These are phyloP conservation scores for Mycena epipterygia DNA, from an alignment of 768 basidiomycete genomes.

Conservation along the genomic window DNA sequence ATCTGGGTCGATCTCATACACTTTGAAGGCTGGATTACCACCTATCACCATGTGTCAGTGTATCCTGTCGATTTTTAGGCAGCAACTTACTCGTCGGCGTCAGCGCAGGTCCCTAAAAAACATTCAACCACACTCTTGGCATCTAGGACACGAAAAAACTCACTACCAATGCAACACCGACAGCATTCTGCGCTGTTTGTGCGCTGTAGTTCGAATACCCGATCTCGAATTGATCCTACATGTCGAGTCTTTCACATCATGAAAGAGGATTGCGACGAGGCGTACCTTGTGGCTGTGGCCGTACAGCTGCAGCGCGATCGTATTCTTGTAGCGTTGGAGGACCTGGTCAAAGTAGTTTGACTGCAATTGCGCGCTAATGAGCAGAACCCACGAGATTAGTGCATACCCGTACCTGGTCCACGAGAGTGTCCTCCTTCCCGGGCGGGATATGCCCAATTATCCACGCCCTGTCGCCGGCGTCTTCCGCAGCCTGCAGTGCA, in stretches of 20 bases:
- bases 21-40: conserved; percentile 54
- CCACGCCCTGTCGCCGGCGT: conserved; percentile 53
- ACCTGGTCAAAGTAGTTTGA: conserved; percentile 60
- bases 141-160: background rate
- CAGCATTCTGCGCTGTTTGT: conserved; percentile 46
- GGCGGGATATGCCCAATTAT: conserved; percentile 55
- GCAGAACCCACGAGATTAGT: background rate
- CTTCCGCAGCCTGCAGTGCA: conserved; percentile 55
- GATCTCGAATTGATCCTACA: conserved; percentile 56
- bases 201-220: conserved; percentile 53
- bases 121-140: background rate
- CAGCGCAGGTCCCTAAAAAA: conserved; percentile 46
- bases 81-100: conserved; percentile 54
- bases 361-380: conserved; percentile 32
- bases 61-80: background rate
- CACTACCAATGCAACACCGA: conserved; percentile 47
- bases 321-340: conserved; percentile 55
- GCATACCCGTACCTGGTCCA: conserved; percentile 32
- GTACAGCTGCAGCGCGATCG: conserved; percentile 57
- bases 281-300: conserved; percentile 55
- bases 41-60: conserved; percentile 32
- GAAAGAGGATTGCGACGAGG: background rate
- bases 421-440: conserved; percentile 46
- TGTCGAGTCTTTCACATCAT: background rate
- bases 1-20: conserved; percentile 59